phyloP scores from a whole-genome alignment of 345 rosid genomes.

The Geranium rotundifolium region DNA sequence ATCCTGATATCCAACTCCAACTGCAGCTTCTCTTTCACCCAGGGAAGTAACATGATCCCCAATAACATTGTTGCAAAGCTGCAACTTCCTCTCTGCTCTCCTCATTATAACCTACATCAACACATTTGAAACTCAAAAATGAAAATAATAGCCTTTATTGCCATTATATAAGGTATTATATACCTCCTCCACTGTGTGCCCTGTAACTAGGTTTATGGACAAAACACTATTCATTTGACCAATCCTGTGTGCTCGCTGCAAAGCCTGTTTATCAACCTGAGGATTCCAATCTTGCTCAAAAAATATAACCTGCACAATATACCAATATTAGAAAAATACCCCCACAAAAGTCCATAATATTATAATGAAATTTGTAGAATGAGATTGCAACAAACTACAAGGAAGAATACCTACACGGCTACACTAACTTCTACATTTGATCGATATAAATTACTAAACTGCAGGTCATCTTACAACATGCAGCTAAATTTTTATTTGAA shows the following conservation, averaged over 20 bases:
- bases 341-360: neutral
- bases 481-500: too few relatives aligned
- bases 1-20: slow-evolving; percentile 36
- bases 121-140: neutral
- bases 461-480: too few relatives aligned
- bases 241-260: slow-evolving; percentile 88
- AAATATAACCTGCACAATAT: slow-evolving; percentile 49
- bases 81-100: slow-evolving; percentile 73
- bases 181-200: slow-evolving; percentile 68
- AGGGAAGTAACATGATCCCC: slow-evolving; percentile 33
- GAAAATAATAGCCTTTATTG: slow-evolving; percentile 2
- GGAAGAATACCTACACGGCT: too few relatives aligned
- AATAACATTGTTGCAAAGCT: slow-evolving; percentile 62
- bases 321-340: neutral
- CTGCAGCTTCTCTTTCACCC: slow-evolving; percentile 35
- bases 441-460: too few relatives aligned
- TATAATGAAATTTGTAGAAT: too few relatives aligned
- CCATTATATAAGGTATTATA: slow-evolving; percentile 17
- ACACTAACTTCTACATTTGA: too few relatives aligned
- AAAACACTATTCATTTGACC: slow-evolving; percentile 82
- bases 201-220: slow-evolving; percentile 67
- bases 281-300: slow-evolving; percentile 98
- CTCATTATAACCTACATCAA: slow-evolving; percentile 57
- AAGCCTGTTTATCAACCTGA: slow-evolving; percentile 86
- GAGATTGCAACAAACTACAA: too few relatives aligned